phyloP scores from a whole-genome alignment of 129 eudicot species.

The Scalesia atractyloides region DNA sequence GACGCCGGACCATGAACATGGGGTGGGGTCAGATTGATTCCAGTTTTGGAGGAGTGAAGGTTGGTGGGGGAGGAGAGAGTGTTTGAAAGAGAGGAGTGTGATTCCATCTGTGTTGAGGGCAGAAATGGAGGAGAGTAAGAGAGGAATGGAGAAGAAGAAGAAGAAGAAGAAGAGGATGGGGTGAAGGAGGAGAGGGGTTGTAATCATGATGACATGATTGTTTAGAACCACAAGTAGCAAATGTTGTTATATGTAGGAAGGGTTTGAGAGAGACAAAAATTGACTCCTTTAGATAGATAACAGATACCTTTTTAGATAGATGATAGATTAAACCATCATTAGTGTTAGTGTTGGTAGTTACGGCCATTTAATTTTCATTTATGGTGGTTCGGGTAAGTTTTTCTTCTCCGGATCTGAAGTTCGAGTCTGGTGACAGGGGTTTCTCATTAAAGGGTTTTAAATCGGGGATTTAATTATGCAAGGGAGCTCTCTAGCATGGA shows the following conservation, averaged over 20 bases:
- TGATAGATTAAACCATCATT: too few species aligned
- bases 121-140: constrained; percentile 34
- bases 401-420: too few species aligned
- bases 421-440: too few species aligned
- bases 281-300: background rate
- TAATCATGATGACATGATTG: constrained; percentile 33
- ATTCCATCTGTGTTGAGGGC: constrained; percentile 74
- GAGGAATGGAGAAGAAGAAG: constrained; percentile 16
- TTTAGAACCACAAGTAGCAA: background rate
- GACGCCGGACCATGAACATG: constrained; percentile 90
- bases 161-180: constrained; percentile 19
- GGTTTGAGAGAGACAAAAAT: background rate
- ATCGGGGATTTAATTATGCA: too few species aligned
- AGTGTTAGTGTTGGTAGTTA: too few species aligned
- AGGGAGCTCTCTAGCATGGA: too few species aligned
- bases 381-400: too few species aligned
- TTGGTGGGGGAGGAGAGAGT: constrained; percentile 64
- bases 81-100: constrained; percentile 68
- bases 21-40: constrained; percentile 58
- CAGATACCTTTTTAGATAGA: background rate
- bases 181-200: constrained; percentile 10
- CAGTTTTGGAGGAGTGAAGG: constrained; percentile 65
- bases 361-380: too few species aligned
- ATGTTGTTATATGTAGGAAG: background rate
- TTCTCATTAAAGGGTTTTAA: too few species aligned